phyloP scores from a whole-genome alignment of 345 rosid genomes.

The Pugionium cornutum region DNA sequence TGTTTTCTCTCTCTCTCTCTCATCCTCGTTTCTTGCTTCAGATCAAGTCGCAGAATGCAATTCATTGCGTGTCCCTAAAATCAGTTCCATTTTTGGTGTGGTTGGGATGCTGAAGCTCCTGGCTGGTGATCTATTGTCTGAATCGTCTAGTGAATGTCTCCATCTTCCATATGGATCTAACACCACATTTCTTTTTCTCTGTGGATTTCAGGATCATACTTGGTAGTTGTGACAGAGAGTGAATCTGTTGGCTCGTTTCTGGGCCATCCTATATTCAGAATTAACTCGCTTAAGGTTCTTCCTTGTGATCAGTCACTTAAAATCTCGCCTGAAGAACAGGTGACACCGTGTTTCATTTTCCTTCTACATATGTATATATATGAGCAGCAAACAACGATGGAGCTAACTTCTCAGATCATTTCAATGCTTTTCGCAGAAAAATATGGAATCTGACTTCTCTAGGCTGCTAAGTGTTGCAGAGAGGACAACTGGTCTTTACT shows the following conservation, averaged over 20 bases:
- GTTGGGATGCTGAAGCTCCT: conserved; percentile 90
- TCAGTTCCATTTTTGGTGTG: conserved; percentile 71
- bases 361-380: conserved; percentile 2
- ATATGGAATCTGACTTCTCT: conserved; percentile 69
- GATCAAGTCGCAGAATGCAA: conserved; percentile 73
- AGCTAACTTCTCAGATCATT: conserved; percentile 22
- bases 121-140: conserved; percentile 52
- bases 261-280: conserved; percentile 76
- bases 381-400: not conserved
- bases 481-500: conserved; percentile 73
- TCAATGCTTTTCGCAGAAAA: conserved; percentile 56
- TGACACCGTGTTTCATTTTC: conserved; percentile 25
- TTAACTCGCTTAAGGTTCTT: conserved; percentile 67
- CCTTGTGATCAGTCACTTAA: conserved; percentile 80
- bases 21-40: conserved; percentile 28
- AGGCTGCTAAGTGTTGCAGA: conserved; percentile 68
- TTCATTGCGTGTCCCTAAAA: conserved; percentile 79
- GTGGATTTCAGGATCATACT: conserved; percentile 64
- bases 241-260: conserved; percentile 77
- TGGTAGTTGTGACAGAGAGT: conserved; percentile 72
- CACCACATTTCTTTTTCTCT: not conserved
- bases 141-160: conserved; percentile 9
- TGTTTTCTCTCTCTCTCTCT: not conserved
- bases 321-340: conserved; percentile 70
- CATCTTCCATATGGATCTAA: not conserved